A percentile compares a stretch with the other conserved stretches of the same genome.
Evolutionary conservation across 2,329 filamentous ascomycete genomes (phyloP).

Genomic region (Epichloe uncinata): DNA sequence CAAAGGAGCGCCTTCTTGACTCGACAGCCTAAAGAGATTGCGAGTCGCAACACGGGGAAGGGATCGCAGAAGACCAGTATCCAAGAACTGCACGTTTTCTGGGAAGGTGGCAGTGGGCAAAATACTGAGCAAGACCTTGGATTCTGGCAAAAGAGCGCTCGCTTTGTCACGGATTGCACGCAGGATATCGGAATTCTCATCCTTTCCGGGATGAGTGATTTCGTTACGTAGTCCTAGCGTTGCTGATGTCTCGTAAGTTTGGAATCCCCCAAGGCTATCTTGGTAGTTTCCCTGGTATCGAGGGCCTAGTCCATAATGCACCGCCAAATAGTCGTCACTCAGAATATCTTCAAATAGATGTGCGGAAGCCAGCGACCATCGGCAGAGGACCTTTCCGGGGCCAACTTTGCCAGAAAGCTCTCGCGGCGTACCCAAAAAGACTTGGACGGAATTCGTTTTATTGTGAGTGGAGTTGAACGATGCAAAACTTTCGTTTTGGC

Average conservation of each 20-base stretch:
- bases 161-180: slow-evolving; percentile 78
- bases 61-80: slow-evolving; percentile 61
- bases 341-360: slow-evolving; percentile 79
- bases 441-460: slow-evolving; percentile 62
- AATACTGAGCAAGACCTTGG: slow-evolving; percentile 69
- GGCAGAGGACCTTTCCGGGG: slow-evolving; percentile 57
- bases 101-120: slow-evolving; percentile 69
- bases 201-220: slow-evolving; percentile 74
- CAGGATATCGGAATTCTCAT: slow-evolving; percentile 84
- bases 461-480: slow-evolving; percentile 47
- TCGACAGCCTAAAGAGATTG: slow-evolving; percentile 31
- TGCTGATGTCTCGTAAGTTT: slow-evolving; percentile 90
- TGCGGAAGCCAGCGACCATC: slow-evolving; percentile 81
- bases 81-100: slow-evolving; percentile 66
- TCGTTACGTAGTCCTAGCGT: slow-evolving; percentile 86
- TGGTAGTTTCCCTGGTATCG: slow-evolving; percentile 94
- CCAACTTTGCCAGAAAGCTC: slow-evolving; percentile 70
- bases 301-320: slow-evolving; percentile 79
- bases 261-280: slow-evolving; percentile 81
- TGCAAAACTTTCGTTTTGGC: slow-evolving; percentile 53
- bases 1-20: slow-evolving; percentile 51
- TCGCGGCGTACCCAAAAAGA: slow-evolving; percentile 84
- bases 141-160: slow-evolving; percentile 67
- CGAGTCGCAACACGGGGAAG: slow-evolving; percentile 62
- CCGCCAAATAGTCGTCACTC: slow-evolving; percentile 83